Evolutionary conservation across 164 flowering plant genomes (phyloP).

Genomic region (Buxus sempervirens): DNA sequence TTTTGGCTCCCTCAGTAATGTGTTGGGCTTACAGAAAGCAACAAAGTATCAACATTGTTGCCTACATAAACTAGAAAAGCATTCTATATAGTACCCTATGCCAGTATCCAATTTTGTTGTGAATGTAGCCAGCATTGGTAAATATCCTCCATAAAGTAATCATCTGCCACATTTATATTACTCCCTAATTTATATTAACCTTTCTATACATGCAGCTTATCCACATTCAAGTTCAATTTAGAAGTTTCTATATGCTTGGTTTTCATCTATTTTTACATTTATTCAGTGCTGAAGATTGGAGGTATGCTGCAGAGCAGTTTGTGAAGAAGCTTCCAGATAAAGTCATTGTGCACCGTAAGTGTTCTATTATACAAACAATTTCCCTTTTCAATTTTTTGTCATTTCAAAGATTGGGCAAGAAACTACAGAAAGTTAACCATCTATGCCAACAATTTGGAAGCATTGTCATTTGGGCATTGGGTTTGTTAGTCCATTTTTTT

Average conservation of each 20-base stretch:
- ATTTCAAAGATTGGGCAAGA: neutral
- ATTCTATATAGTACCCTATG: no score
- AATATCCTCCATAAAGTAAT: no score
- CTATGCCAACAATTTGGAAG: no score
- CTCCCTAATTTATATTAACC: neutral
- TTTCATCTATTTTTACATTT: constrained; percentile 6
- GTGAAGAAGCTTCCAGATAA: constrained; percentile 77
- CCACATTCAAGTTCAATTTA: neutral
- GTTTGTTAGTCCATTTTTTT: no score
- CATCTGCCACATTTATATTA: neutral
- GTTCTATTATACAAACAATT: neutral
- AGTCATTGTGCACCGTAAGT: constrained; percentile 92
- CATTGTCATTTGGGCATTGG: no score
- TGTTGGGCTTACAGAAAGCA: no score
- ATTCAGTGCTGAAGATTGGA: constrained; percentile 84
- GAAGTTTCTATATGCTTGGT: constrained; percentile 2
- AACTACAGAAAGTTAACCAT: neutral
- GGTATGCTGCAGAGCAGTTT: constrained; percentile 86
- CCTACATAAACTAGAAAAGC: no score
- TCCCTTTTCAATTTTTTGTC: neutral
- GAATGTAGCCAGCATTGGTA: no score
- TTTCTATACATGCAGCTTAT: neutral
- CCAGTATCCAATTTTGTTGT: no score
- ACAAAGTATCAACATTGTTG: no score
- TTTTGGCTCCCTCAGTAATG: no score